These are phyloP conservation scores for Xenoacremonium recifei DNA, from an alignment of 2,329 filamentous ascomycete genomes.

Conservation along the genomic window DNA sequence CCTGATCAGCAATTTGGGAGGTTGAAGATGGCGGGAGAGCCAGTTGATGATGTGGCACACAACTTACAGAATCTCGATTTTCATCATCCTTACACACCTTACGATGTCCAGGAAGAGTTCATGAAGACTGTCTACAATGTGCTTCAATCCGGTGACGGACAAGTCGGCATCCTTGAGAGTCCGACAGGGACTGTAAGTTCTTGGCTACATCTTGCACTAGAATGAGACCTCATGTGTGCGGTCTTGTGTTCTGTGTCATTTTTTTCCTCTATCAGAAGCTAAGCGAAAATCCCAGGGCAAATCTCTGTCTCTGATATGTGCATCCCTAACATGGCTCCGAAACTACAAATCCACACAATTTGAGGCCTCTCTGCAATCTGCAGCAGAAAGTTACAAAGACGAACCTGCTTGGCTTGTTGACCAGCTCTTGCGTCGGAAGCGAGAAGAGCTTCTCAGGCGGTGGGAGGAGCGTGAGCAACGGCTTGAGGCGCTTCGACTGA, in stretches of 20 bases:
- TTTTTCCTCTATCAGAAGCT: too few relatives aligned
- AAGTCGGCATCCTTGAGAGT: slow-evolving; percentile 86
- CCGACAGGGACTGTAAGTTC: slow-evolving; percentile 72
- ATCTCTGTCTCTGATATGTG: slow-evolving; percentile 88
- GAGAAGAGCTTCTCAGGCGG: slow-evolving; percentile 61
- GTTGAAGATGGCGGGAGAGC: slow-evolving; percentile 18
- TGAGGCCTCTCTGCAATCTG: slow-evolving; percentile 50
- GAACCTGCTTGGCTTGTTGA: slow-evolving; percentile 86
- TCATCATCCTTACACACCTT: slow-evolving; percentile 84
- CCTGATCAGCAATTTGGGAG: too few relatives aligned
- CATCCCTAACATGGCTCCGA: slow-evolving; percentile 86
- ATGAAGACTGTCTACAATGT: slow-evolving; percentile 82
- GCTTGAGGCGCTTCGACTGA: slow-evolving; percentile 63
- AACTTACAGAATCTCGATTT: slow-evolving; percentile 55
- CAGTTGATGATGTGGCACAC: slow-evolving; percentile 15
- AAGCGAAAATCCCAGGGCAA: slow-evolving; percentile 68
- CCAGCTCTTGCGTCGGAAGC: slow-evolving; percentile 68
- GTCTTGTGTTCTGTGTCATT: too few relatives aligned
- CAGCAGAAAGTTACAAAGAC: slow-evolving; percentile 49
- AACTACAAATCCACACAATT: slow-evolving; percentile 66
- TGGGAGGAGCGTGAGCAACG: slow-evolving; percentile 74
- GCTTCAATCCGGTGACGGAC: slow-evolving; percentile 66
- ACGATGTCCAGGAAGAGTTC: slow-evolving; percentile 83
- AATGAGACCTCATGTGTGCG: too few relatives aligned
- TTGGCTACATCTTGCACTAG: too few relatives aligned